Evolutionary conservation across 2,329 filamentous ascomycete genomes (phyloP), one percentile per base, ranked within the genome.

Genomic region (Cytospora paraplurivora): DNA sequence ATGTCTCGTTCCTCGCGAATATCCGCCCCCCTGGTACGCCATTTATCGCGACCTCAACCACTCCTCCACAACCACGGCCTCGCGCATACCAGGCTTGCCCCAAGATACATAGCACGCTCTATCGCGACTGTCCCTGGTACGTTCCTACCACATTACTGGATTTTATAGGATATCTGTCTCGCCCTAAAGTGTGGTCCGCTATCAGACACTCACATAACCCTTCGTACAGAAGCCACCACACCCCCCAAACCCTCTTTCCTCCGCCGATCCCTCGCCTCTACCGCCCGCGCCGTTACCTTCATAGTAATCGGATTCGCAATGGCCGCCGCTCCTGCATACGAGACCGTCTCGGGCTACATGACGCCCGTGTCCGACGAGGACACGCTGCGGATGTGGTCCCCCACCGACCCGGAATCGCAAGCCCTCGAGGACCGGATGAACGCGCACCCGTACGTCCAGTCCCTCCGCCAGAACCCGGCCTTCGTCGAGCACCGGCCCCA

Each of bases 401-500:
- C 85, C 15, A 73, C 76, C 37, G 85, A 86, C 72, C 83, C 82
- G 12, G 77, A 83, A 62, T 75, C 80, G 34, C 77, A 71, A 67
- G 82, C 85, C 67, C 85, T 96, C 70, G 89, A 97, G 68, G 81
- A 86, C 10, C 84, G 85, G 72, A 92, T 98, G 75, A 85, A 88
- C 71, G 84, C 81, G 53, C 92, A 95, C 77, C 89, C 92, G 1
- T 74, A 96, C n/a, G 83, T 89, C 5, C 74, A 81, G n/a, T 80
- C 84, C 50, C 80, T 98, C 56, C 88, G 93, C 54, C 76, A 77
- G 19, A 82, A 90, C 70, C 80, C 87, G 0, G 84, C 85, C 33
- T 90, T 89, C 75, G 83, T 80, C 38, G 93, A 96, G 75, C 89
- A 89, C 38, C 85, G 95, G 49, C 94, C 94, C 12, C 92, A 97